Evolutionary conservation across 495 filamentous ascomycete species (phyloP).

Genomic region (Hyaloscypha finlandica): DNA sequence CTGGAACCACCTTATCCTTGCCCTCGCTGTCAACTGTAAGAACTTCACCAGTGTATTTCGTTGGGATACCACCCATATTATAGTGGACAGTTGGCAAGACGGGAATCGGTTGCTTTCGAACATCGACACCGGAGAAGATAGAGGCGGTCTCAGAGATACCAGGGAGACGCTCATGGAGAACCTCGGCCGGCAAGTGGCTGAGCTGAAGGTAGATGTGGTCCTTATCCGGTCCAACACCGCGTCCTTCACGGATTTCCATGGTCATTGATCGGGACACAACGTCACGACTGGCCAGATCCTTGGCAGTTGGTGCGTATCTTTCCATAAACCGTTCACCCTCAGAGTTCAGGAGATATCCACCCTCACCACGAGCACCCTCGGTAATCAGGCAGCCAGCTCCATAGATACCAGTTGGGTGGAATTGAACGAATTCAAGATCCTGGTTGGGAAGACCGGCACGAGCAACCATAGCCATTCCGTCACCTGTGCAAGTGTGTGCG

Average conservation of each 20-base stretch:
- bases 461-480: conserved; percentile 98
- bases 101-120: conserved; percentile 94
- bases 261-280: conserved; percentile 97
- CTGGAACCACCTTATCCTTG: conserved; percentile 90
- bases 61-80: conserved; percentile 99
- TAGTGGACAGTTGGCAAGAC: conserved; percentile 98
- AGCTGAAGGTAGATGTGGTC: conserved; percentile 98
- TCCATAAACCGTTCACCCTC: conserved; percentile 99
- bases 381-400: conserved; percentile 98
- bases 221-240: conserved; percentile 93
- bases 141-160: conserved; percentile 98
- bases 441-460: conserved; percentile 97
- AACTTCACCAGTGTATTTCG: conserved; percentile 95
- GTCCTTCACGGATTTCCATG: conserved; percentile 93
- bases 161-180: conserved; percentile 93
- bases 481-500: conserved; percentile 96
- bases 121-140: conserved; percentile 96
- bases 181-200: conserved; percentile 85
- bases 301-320: conserved; percentile 94
- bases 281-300: conserved; percentile 92
- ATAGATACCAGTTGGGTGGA: conserved; percentile 99
- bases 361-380: conserved; percentile 96
- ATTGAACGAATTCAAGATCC: conserved; percentile 99
- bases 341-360: conserved; percentile 93
- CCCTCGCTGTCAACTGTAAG: conserved; percentile 79